These are phyloP conservation scores for Albugo laibachii DNA, from an alignment of 352 stramenopile genomes.

Conservation along the genomic window DNA sequence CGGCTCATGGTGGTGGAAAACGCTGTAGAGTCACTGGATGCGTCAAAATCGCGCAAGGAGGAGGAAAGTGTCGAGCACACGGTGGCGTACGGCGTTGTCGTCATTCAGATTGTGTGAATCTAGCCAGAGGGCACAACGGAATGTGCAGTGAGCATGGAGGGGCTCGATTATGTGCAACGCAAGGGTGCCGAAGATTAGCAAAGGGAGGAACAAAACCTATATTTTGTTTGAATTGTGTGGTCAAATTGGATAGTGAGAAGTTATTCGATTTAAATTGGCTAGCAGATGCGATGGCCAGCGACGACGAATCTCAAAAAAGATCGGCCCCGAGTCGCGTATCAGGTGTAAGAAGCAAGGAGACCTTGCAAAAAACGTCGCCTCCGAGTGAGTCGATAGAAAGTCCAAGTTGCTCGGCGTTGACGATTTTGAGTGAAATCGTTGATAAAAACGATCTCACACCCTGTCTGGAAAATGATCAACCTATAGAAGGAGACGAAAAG, in stretches of 20 bases:
- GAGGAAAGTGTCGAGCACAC: constrained; percentile 57
- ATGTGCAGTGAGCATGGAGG: constrained; percentile 52
- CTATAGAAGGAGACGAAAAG: no score
- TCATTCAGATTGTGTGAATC: constrained; percentile 26
- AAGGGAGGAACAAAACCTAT: constrained; percentile 5
- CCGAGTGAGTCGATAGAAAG: no score
- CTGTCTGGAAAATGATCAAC: no score
- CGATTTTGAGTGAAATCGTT: no score
- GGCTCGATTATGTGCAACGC: constrained; percentile 22
- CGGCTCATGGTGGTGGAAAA: constrained; percentile 48
- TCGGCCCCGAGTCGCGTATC: no score
- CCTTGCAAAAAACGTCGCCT: no score
- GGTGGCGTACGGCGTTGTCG: constrained; percentile 45
- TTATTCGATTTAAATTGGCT: background rate
- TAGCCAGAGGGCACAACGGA: constrained; percentile 26
- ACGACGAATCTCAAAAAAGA: no score
- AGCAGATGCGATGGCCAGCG: background rate
- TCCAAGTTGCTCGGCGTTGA: no score
- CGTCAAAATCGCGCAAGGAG: constrained; percentile 64
- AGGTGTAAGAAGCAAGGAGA: no score
- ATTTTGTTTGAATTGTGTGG: constrained; percentile 19
- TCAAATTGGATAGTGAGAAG: constrained; percentile 3
- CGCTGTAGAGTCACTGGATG: constrained; percentile 47
- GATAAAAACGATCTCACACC: no score
- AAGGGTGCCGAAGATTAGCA: constrained; percentile 44